Conservation (phyloP, 1,139 yeast species). For the Pneumocystis oryctolagi region DNA sequence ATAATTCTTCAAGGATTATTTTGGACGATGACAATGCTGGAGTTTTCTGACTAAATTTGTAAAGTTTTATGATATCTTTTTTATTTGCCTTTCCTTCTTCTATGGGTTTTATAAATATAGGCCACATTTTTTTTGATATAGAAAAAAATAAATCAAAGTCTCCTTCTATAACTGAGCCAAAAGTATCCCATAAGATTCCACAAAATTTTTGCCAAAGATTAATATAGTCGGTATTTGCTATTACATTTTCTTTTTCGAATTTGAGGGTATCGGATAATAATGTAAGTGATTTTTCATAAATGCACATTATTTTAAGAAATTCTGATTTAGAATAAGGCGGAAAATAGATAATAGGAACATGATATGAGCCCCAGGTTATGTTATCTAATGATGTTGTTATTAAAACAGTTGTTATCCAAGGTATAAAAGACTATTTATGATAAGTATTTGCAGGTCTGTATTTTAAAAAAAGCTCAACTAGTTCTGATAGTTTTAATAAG, state of each 20-base stretch:
- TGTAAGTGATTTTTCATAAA: not conserved
- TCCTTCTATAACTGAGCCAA: not conserved
- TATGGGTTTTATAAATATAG: constrained; percentile 18
- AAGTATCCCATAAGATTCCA: not conserved
- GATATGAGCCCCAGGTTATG: not conserved
- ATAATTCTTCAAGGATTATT: not conserved
- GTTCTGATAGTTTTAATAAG: not conserved
- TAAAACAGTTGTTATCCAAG: not conserved
- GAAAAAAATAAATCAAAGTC: not conserved
- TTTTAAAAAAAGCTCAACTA: not conserved
- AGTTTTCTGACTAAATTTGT: not conserved
- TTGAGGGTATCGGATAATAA: not conserved
- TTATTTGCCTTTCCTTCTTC: constrained; percentile 14
- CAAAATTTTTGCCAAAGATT: constrained; percentile 1
- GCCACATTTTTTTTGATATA: constrained; percentile 13
- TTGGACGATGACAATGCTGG: not conserved
- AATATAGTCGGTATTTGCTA: not conserved
- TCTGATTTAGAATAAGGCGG: not conserved
- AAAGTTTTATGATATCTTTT: not conserved
- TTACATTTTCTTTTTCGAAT: not conserved
- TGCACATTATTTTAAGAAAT: not conserved
- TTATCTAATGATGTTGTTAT: not conserved
- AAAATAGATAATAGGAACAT: not conserved
- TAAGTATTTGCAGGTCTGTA: not conserved
- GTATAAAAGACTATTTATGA: not conserved